phyloP scores from a whole-genome alignment of 2,329 filamentous ascomycete species.

The Remersonia thermophila region DNA sequence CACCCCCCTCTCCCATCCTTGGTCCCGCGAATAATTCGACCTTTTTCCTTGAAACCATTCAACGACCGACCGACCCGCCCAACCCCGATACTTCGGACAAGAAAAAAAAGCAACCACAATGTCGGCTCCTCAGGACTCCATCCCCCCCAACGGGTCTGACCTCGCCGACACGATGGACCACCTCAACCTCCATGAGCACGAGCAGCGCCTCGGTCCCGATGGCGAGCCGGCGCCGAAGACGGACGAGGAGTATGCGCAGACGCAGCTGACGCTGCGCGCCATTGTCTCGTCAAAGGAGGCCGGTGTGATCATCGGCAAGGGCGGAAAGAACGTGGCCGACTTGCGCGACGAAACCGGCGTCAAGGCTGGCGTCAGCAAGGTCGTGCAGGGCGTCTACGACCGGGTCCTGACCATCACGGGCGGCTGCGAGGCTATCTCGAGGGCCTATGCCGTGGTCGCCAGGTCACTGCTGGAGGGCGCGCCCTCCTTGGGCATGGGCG shows the following conservation, averaged over 20 bases:
- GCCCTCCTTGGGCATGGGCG: constrained; percentile 91
- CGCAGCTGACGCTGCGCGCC: constrained; percentile 85
- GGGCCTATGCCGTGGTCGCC: constrained; percentile 87
- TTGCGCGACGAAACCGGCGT: constrained; percentile 95
- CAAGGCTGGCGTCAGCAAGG: constrained; percentile 96
- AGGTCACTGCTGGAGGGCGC: constrained; percentile 86
- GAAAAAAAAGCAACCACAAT: too few species aligned
- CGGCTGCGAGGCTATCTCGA: constrained; percentile 73
- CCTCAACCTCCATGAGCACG: constrained; percentile 52
- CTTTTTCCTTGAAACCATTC: too few species aligned
- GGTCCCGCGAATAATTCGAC: too few species aligned
- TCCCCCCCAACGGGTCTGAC: constrained; percentile 47
- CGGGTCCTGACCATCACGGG: constrained; percentile 93
- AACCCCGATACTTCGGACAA: too few species aligned
- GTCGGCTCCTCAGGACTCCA: constrained; percentile 49
- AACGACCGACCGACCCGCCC: too few species aligned
- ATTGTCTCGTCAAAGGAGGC: constrained; percentile 99
- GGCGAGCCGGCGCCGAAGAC: constrained; percentile 77
- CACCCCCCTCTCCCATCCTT: too few species aligned
- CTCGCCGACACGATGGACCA: constrained; percentile 51
- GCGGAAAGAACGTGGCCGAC: constrained; percentile 95
- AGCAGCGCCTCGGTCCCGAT: constrained; percentile 52
- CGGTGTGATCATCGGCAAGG: constrained; percentile 97
- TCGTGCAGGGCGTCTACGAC: constrained; percentile 93
- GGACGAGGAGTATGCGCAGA: constrained; percentile 90